Evolutionary conservation across 805 yeast species (phyloP).

Genomic region (Komagataella pseudopastoris): DNA sequence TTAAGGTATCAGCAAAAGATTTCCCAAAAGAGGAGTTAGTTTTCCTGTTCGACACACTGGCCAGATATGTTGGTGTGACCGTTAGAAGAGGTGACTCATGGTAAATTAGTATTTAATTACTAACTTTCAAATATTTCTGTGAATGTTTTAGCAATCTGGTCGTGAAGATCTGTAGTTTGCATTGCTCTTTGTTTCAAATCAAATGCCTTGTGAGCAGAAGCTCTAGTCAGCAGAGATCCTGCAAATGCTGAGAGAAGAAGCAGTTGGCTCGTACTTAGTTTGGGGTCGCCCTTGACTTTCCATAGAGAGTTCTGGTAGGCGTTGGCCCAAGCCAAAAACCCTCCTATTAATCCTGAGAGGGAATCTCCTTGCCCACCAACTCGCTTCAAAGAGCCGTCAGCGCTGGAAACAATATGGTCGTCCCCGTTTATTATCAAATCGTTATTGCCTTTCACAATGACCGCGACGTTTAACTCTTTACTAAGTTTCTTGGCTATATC

Average conservation of each 20-base stretch:
- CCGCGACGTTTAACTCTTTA: conserved; percentile 35
- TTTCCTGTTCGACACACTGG: conserved; percentile 46
- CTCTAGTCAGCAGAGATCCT: conserved; percentile 55
- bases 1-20: conserved; percentile 15
- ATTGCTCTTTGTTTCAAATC: conserved; percentile 55
- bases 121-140: conserved; percentile 16
- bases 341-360: conserved; percentile 72
- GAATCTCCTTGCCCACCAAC: conserved; percentile 98
- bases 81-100: conserved; percentile 28
- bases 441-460: conserved; percentile 56
- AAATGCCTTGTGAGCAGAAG: conserved; percentile 55
- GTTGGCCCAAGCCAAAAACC: conserved; percentile 68
- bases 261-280: conserved; percentile 16
- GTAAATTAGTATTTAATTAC: conserved; percentile 1
- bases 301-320: conserved; percentile 46
- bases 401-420: conserved; percentile 25
- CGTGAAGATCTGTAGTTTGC: conserved; percentile 76
- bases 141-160: conserved; percentile 52
- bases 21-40: conserved; percentile 34
- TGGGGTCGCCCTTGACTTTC: conserved; percentile 25
- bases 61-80: conserved; percentile 55
- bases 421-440: conserved; percentile 52
- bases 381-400: conserved; percentile 59
- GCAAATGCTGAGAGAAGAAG: conserved; percentile 50
- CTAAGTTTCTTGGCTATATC: conserved; percentile 30